Percentiles rank a stretch among this genome's conserved stretches.
phyloP scores from a whole-genome alignment of 768 basidiomycete species.

The Tubosaeta sp. region DNA sequence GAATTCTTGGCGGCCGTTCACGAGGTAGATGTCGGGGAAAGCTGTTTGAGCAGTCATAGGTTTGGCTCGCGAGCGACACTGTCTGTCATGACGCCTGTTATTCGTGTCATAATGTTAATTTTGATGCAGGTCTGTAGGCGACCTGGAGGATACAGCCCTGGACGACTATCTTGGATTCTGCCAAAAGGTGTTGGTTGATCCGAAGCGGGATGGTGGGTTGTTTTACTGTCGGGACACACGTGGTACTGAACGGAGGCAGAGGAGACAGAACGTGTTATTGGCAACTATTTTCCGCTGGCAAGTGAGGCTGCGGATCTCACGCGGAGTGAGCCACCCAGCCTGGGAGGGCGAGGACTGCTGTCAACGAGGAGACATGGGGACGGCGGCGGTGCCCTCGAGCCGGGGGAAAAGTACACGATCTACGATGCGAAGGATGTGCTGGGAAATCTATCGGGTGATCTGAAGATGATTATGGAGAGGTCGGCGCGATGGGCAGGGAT shows the following conservation, averaged over 20 bases:
- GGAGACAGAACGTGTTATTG: slow-evolving; percentile 30
- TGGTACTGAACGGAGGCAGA: slow-evolving; percentile 9
- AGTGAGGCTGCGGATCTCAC: not conserved
- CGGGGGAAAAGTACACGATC: slow-evolving; percentile 61
- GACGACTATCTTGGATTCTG: slow-evolving; percentile 69
- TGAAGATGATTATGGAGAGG: slow-evolving; percentile 45
- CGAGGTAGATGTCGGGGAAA: slow-evolving; percentile 34
- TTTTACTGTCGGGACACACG: slow-evolving; percentile 12
- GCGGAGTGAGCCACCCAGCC: not conserved
- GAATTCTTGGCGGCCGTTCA: slow-evolving; percentile 46
- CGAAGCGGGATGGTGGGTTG: slow-evolving; percentile 24
- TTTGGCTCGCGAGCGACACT: slow-evolving; percentile 43
- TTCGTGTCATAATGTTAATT: slow-evolving; percentile 4
- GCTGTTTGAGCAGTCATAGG: slow-evolving; percentile 27
- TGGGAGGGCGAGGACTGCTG: slow-evolving; percentile 7
- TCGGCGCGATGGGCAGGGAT: slow-evolving; percentile 58
- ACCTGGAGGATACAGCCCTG: slow-evolving; percentile 46
- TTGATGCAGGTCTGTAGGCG: slow-evolving; percentile 45
- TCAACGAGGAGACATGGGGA: slow-evolving; percentile 7
- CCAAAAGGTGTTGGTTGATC: slow-evolving; percentile 45
- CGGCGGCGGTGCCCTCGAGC: slow-evolving; percentile 29
- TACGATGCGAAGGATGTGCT: slow-evolving; percentile 65
- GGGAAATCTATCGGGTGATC: slow-evolving; percentile 52
- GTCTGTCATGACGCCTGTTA: slow-evolving; percentile 35
- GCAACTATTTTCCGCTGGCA: slow-evolving; percentile 40